Percentiles rank a stretch among this genome's conserved stretches.
phyloP scores from a whole-genome alignment of 2,329 filamentous ascomycete species.

The Colletotrichum eremochloae region DNA sequence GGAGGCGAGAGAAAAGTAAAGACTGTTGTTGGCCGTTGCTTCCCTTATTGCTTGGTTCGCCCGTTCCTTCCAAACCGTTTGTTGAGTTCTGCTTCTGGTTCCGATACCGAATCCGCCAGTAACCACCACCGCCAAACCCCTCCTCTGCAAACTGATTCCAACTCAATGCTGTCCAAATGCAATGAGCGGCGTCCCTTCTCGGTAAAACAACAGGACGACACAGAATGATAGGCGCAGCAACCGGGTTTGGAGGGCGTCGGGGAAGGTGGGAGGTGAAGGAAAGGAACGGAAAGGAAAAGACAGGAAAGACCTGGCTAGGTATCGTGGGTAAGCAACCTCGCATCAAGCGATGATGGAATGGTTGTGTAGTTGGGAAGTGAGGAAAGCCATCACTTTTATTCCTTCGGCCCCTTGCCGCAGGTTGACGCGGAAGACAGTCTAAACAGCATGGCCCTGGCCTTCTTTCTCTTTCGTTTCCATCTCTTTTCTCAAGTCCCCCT shows the following conservation, averaged over 20 bases:
- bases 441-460: slow-evolving; percentile 23
- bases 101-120: background rate
- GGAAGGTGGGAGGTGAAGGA: slow-evolving; percentile 2
- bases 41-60: slow-evolving; percentile 23
- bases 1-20: background rate
- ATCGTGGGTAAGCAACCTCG: slow-evolving; percentile 35
- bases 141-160: slow-evolving; percentile 8
- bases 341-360: slow-evolving; percentile 19
- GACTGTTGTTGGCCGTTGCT: slow-evolving; percentile 6
- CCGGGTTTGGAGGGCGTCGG: background rate
- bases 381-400: slow-evolving; percentile 35
- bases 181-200: slow-evolving; percentile 18
- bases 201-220: slow-evolving; percentile 10
- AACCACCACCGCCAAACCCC: slow-evolving; percentile 18
- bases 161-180: slow-evolving; percentile 15
- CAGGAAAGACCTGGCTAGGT: slow-evolving; percentile 6
- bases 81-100: background rate
- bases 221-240: slow-evolving; percentile 12
- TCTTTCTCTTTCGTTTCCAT: slow-evolving; percentile 21
- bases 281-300: background rate
- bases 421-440: slow-evolving; percentile 30
- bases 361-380: background rate
- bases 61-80: background rate
- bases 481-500: slow-evolving; percentile 28
- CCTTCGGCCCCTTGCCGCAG: slow-evolving; percentile 20